Base-by-base conservation (phyloP, 176 grass and related monocot species). In the Triticum turgidum region DNA sequence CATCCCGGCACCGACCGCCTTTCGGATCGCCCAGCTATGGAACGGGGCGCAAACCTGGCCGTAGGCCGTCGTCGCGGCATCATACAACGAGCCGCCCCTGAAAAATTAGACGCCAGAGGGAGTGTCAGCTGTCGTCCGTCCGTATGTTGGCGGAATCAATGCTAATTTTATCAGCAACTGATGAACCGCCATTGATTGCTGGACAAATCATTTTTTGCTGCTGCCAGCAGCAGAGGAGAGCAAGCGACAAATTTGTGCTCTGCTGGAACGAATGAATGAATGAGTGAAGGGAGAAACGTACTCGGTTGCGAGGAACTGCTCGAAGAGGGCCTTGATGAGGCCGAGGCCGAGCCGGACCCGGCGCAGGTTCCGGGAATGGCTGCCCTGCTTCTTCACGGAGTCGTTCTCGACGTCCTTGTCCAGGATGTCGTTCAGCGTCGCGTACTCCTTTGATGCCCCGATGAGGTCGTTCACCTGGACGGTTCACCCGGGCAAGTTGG, bases 41-140 rank as follows among this genome's bases (percentile, higher is more conserved):
- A 96, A 99, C 5, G 97, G 97, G 42, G 97, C 94, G 78, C 94
- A 99, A n/a, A 99, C 97, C 90, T 93, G 90, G 27, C 85, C 94
- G 49, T 99, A 99, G 74, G 97, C 97, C 54, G 72, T 92, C 69
- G 97, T 92, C 3, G 97, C 97, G 81, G 94, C 97, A 69, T 94
- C 94, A 88, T 94, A 94, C 66, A 96, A 76, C 17, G 97, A 90
- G 65, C 73, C 94, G 75, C 73, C 94, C 37, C 94, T 99, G 90
- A 73, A 87, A 78, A 81, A 10, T 65, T 20, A 25, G 39, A 45
- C n/a, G 86, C 42, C 88, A 89, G 32, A 65, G 76, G 74, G 67
- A 65, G n/a, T 7, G 6, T 80, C 1, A 85, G 64, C 54, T 84
- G 22, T 85, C 66, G 61, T 80, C 39, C 51, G 51, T 54, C 51